Percentiles rank a stretch among this genome's conserved stretches.
Conservation (phyloP, 495 filamentous ascomycete genomes). For the Elaphomyces granulatus region DNA sequence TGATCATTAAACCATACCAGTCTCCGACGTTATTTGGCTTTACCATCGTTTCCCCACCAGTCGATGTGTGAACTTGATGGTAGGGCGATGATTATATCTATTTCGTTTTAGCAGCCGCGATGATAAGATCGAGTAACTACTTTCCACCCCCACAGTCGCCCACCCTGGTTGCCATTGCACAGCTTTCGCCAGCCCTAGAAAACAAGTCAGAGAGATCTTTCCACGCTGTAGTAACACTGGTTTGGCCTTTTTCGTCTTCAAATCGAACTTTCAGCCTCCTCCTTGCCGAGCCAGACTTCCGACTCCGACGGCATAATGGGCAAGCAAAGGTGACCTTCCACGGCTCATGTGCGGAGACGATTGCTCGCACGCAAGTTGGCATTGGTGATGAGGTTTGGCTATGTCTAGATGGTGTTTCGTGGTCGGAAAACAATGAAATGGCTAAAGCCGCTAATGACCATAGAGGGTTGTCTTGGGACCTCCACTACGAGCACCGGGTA, state of each 20-base stretch:
- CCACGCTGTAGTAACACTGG: slow-evolving; percentile 59
- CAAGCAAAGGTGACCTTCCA: slow-evolving; percentile 72
- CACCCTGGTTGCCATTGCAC: slow-evolving; percentile 46
- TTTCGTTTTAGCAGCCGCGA: slow-evolving; percentile 11
- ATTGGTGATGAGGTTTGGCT: slow-evolving; percentile 66
- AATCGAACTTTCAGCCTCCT: slow-evolving; percentile 57
- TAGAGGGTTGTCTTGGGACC: slow-evolving; percentile 64
- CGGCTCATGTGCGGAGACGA: slow-evolving; percentile 54
- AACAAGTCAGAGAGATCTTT: slow-evolving; percentile 26
- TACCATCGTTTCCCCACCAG: too few relatives aligned
- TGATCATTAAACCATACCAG: too few relatives aligned
- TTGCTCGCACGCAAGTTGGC: slow-evolving; percentile 48
- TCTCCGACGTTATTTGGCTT: too few relatives aligned
- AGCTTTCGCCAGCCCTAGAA: slow-evolving; percentile 43
- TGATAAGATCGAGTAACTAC: slow-evolving; percentile 22
- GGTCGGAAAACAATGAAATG: slow-evolving; percentile 29
- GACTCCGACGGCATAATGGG: slow-evolving; percentile 60
- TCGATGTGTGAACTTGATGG: not conserved
- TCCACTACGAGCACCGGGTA: slow-evolving; percentile 44
- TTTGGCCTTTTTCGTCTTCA: slow-evolving; percentile 83
- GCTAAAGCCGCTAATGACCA: slow-evolving; percentile 51
- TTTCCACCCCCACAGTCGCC: slow-evolving; percentile 14
- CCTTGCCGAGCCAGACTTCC: slow-evolving; percentile 75
- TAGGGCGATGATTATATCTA: not conserved
- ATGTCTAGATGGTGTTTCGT: slow-evolving; percentile 49